These are phyloP conservation scores for Cercospora janseana DNA, from an alignment of 2,329 filamentous ascomycete genomes.

Conservation along the genomic window DNA sequence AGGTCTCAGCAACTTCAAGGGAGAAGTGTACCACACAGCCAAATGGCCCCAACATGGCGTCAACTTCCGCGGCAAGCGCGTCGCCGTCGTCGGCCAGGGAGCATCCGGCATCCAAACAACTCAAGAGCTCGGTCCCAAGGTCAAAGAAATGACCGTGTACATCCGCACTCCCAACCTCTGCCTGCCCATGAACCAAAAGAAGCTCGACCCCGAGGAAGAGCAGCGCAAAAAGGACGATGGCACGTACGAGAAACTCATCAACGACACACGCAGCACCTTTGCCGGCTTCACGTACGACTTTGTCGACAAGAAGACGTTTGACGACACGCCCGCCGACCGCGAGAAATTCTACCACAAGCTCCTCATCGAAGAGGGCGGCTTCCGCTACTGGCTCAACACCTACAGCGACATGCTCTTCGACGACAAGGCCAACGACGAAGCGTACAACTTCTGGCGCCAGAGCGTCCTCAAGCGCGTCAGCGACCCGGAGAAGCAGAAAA, in stretches of 20 bases:
- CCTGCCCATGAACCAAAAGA: conserved; percentile 57
- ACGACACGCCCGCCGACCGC: conserved; percentile 52
- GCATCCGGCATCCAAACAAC: conserved; percentile 63
- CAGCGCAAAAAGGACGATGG: conserved; percentile 50
- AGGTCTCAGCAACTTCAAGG: conserved; percentile 60
- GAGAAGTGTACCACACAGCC: conserved; percentile 53
- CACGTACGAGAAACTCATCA: conserved; percentile 37
- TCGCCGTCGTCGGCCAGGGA: conserved; percentile 63
- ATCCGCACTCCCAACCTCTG: conserved; percentile 60
- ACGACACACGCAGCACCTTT: conserved; percentile 41
- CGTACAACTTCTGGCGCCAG: conserved; percentile 40
- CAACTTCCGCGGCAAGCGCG: conserved; percentile 56
- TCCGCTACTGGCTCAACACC: conserved; percentile 40
- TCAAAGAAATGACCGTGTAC: conserved; percentile 53
- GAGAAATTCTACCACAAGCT: conserved; percentile 42
- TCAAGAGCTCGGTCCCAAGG: conserved; percentile 57
- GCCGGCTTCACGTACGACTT: conserved; percentile 59
- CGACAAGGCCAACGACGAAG: conserved; percentile 41
- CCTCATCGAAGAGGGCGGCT: conserved; percentile 41
- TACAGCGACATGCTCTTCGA: conserved; percentile 42
- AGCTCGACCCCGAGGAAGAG: conserved; percentile 44
- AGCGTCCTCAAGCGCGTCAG: conserved; percentile 49
- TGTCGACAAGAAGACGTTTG: conserved; percentile 47
- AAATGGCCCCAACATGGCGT: conserved; percentile 55
- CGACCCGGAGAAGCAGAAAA: conserved; percentile 50